Evolutionary conservation across 345 rosid genomes (phyloP).

Genomic region (Zanthoxylum bungeanum): DNA sequence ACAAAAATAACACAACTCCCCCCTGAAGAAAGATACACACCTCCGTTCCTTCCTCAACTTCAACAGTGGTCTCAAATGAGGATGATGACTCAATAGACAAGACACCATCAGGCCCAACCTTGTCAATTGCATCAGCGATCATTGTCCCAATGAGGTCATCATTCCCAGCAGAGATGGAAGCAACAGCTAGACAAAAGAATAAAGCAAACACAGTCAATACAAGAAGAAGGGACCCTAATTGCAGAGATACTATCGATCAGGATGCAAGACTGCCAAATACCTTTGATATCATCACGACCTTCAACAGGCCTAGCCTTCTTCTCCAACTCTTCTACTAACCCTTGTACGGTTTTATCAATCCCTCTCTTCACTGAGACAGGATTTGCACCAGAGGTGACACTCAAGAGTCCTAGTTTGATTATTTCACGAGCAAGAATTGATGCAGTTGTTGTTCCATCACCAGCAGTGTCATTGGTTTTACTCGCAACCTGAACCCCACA

Average conservation of each 20-base stretch:
- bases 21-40: slow-evolving; percentile 24
- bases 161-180: slow-evolving; percentile 93
- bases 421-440: slow-evolving; percentile 92
- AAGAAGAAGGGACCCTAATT: not conserved
- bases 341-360: slow-evolving; percentile 80
- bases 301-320: slow-evolving; percentile 80
- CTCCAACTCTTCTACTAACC: slow-evolving; percentile 76
- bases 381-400: slow-evolving; percentile 96
- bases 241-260: not conserved
- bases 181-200: slow-evolving; percentile 54
- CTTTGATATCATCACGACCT: slow-evolving; percentile 88
- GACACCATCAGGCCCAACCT: slow-evolving; percentile 99
- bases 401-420: slow-evolving; percentile 76
- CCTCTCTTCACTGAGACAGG: slow-evolving; percentile 91
- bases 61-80: slow-evolving; percentile 92
- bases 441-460: slow-evolving; percentile 98
- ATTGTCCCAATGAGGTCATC: slow-evolving; percentile 91
- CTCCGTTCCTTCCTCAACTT: slow-evolving; percentile 99
- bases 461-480: slow-evolving; percentile 97
- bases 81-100: slow-evolving; percentile 97
- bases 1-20: not conserved
- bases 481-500: slow-evolving; percentile 71
- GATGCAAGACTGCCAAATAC: slow-evolving; percentile 23
- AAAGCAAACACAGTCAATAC: not conserved
- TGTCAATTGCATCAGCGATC: slow-evolving; percentile 98